Evolutionary conservation across 169 alveolate genomes (phyloP), one percentile per base, ranked within the genome.

Genomic region (Plasmodium reichenowi): DNA sequence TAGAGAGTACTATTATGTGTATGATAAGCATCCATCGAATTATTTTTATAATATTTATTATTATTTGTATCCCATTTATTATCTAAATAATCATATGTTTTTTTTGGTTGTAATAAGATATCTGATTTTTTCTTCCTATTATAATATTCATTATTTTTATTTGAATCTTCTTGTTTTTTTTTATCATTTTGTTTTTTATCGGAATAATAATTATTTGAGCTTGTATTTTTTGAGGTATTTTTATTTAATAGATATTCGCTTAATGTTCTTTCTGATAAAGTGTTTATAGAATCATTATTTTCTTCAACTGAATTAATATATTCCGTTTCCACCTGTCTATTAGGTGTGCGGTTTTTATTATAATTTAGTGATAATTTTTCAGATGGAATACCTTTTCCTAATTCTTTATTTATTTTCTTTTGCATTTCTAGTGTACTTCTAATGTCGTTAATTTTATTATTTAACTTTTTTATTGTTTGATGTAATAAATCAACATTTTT

Each of bases 401-500:
- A 64, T 32, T 59, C 64, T 22, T 78, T 76, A 50, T 78, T 78
- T 22, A 78, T 64, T 52, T 66, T 78, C 59, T 78, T 78, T 78
- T 78, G 63, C 78, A 59, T 78, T 17, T 78, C 89, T 47, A 78
- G 12, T 54, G 89, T 67, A 26, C 24, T 60, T 45, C 54, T 13
- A 4, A 78, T 78, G 20, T 78, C 89, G 24, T 63, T 78, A 50
- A 78, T 78, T 78, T 78, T 78, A 52, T 63, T 47, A 59, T 78
- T 78, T 68, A 78, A 24, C 52, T 78, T 78, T 78, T 78, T 78
- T 22, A 78, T 64, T 15, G 89, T 78, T 78, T 78, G 89, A 26
- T 78, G 75, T 78, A 78, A 26, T 58, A 78, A 64, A 64, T 78
- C 89, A 64, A 78, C 89, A 58, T 71, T 78, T 66, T 78, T 78